Percentiles rank a stretch among this genome's conserved stretches.
phyloP scores from a whole-genome alignment of 2,329 filamentous ascomycete genomes.

The Colletotrichum sp. region DNA sequence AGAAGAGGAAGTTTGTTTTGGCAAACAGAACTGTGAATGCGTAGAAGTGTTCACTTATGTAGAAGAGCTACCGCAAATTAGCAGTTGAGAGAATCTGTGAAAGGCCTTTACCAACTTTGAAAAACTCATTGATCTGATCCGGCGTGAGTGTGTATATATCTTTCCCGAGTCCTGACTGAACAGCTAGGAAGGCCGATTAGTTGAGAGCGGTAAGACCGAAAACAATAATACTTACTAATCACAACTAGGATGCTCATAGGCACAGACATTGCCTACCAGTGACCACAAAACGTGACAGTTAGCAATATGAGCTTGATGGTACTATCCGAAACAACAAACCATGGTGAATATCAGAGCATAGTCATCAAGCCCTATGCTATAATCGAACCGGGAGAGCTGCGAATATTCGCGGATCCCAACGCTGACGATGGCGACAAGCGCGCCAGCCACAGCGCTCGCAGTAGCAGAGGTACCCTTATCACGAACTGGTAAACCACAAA shows the following conservation, averaged over 20 bases:
- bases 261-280: neutral
- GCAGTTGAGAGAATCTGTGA: neutral
- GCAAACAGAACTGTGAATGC: slow-evolving; percentile 45
- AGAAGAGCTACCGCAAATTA: slow-evolving; percentile 33
- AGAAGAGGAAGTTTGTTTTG: slow-evolving; percentile 53
- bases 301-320: neutral
- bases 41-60: slow-evolving; percentile 42
- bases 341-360: slow-evolving; percentile 3
- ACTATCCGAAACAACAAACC: neutral
- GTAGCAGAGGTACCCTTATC: slow-evolving; percentile 1
- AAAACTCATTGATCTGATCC: slow-evolving; percentile 43
- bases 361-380: neutral
- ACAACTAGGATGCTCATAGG: slow-evolving; percentile 4
- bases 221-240: neutral
- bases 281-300: neutral
- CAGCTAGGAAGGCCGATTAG: neutral
- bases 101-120: neutral
- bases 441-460: slow-evolving; percentile 1
- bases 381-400: neutral
- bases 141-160: slow-evolving; percentile 51
- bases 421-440: neutral
- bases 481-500: neutral
- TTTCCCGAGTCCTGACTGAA: slow-evolving; percentile 42
- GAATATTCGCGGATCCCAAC: slow-evolving; percentile 1
- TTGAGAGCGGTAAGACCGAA: neutral